These are phyloP conservation scores for Fusarium sp. DNA, from an alignment of 2,329 filamentous ascomycete species.

Conservation along the genomic window DNA sequence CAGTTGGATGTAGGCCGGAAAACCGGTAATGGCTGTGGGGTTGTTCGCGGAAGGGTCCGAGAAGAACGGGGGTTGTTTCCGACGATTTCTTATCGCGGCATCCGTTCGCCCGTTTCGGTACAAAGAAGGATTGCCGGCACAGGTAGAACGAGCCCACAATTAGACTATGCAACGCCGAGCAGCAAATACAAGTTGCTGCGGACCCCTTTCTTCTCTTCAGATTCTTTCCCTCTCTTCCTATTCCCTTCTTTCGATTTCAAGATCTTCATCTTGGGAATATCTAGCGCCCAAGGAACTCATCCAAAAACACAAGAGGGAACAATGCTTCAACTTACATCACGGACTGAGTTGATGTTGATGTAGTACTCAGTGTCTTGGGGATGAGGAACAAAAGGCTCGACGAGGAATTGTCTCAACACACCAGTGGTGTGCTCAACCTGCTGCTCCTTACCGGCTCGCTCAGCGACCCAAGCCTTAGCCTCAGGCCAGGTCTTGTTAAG, in stretches of 20 bases:
- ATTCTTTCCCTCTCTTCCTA: conserved; percentile 4
- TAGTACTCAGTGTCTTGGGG: conserved; percentile 97
- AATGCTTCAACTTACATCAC: conserved; percentile 81
- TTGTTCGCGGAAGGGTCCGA: conserved; percentile 25
- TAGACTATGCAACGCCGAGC: conserved; percentile 29
- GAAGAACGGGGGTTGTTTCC: conserved; percentile 31
- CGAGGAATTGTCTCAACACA: conserved; percentile 91
- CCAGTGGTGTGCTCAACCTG: conserved; percentile 93
- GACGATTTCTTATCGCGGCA: conserved; percentile 46
- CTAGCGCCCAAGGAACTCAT: neutral
- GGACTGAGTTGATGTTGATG: conserved; percentile 99
- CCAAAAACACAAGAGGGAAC: conserved; percentile 34
- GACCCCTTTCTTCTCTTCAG: conserved; percentile 9
- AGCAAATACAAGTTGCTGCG: conserved; percentile 33
- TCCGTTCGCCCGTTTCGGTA: conserved; percentile 52
- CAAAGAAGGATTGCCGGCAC: conserved; percentile 41
- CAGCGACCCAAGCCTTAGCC: conserved; percentile 92
- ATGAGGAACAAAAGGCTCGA: conserved; percentile 98
- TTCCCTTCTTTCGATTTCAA: neutral
- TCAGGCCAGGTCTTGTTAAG: conserved; percentile 98
- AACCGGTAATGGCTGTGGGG: conserved; percentile 9
- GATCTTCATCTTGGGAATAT: neutral
- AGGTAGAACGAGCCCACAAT: conserved; percentile 40
- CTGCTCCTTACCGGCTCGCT: conserved; percentile 89
- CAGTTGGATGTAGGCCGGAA: conserved; percentile 6